Percentiles rank a stretch among this genome's conserved stretches.
phyloP scores from a whole-genome alignment of 371 early-diverging fungal species.

The Mucor mucedo region DNA sequence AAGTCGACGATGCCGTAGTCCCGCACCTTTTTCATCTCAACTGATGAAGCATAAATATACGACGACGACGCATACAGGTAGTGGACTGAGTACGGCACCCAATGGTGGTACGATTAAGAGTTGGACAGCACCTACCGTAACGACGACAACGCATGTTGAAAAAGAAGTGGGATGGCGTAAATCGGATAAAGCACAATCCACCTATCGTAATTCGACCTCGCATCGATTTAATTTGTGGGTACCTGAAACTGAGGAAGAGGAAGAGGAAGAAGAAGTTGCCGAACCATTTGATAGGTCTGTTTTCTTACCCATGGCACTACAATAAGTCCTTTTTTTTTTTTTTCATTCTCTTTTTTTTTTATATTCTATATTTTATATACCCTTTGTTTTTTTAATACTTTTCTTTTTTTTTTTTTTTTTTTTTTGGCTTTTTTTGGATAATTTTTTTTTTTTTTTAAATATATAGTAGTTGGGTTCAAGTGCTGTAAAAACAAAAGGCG shows the following conservation, averaged over 20 bases:
- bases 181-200: conserved; percentile 15
- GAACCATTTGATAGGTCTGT: conserved; percentile 5
- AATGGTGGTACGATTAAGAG: conserved; percentile 5
- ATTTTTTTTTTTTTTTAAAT: neutral
- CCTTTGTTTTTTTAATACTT: neutral
- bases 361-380: neutral
- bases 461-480: conserved; percentile 14
- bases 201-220: conserved; percentile 6
- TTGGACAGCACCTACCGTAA: neutral
- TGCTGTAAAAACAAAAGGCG: conserved; percentile 16
- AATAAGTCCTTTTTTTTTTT: neutral
- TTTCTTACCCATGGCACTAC: conserved; percentile 12
- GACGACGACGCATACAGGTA: neutral
- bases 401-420: neutral
- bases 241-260: conserved; percentile 14
- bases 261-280: conserved; percentile 1
- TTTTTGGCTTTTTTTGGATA: neutral
- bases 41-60: conserved; percentile 17
- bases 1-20: conserved; percentile 22
- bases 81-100: conserved; percentile 3
- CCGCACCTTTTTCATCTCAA: conserved; percentile 11
- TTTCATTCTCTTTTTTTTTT: neutral
- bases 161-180: neutral
- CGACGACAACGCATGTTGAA: too few species aligned
- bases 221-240: conserved; percentile 29